Conservation (phyloP, 805 yeast species). For the Groenewaldozyma tartarivorans region DNA sequence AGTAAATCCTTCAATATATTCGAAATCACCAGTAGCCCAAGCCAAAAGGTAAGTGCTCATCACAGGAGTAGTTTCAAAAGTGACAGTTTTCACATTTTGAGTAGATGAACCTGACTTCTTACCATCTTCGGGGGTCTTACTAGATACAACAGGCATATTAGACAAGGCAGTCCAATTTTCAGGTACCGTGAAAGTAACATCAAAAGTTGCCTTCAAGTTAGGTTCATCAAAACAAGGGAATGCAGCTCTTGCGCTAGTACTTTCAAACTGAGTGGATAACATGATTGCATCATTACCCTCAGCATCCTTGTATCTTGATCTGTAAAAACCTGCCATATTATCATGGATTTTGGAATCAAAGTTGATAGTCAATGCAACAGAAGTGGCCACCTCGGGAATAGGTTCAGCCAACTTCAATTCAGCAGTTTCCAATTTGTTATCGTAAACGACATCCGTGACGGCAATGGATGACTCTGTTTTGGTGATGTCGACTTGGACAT, state of each 20-base stretch:
- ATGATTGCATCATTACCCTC: conserved; percentile 44
- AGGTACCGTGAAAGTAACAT: conserved; percentile 46
- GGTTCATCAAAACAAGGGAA: conserved; percentile 76
- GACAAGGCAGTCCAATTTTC: conserved; percentile 48
- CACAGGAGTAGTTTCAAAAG: conserved; percentile 54
- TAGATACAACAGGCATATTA: conserved; percentile 50
- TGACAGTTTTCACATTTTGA: conserved; percentile 30
- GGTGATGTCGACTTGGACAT: conserved; percentile 18
- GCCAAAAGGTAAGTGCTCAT: conserved; percentile 73
- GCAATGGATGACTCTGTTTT: conserved; percentile 17
- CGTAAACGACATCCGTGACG: conserved; percentile 25
- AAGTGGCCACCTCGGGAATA: conserved; percentile 28
- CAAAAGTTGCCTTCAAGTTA: conserved; percentile 55
- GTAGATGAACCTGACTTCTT: conserved; percentile 13
- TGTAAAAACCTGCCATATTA: conserved; percentile 67
- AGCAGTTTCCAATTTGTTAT: conserved; percentile 50
- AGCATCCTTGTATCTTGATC: conserved; percentile 49
- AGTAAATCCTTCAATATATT: conserved; percentile 23
- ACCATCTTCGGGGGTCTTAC: conserved; percentile 29
- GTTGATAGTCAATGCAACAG: conserved; percentile 45
- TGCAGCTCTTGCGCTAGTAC: conserved; percentile 69
- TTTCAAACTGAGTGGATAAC: conserved; percentile 65
- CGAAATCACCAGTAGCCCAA: conserved; percentile 59
- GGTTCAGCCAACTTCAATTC: conserved; percentile 37
- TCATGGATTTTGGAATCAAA: conserved; percentile 54